Evolutionary conservation across 2,329 filamentous ascomycete species (phyloP).

Genomic region (Pseudogymnoascus sp.): DNA sequence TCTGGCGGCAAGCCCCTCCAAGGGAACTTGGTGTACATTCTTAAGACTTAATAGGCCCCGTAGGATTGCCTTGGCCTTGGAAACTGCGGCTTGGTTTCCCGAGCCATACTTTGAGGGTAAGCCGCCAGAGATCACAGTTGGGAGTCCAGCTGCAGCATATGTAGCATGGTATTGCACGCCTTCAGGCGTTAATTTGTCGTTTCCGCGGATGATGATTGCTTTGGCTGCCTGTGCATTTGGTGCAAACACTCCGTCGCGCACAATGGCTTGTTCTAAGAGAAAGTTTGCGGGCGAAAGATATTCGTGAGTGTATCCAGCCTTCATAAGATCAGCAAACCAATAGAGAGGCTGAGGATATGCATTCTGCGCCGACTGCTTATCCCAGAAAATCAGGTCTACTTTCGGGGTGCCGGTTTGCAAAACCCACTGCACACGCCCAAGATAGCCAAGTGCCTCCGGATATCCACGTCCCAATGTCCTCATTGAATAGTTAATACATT

Average conservation of each 20-base stretch:
- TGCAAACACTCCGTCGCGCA: neutral
- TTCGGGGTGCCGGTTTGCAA: slow-evolving; percentile 33
- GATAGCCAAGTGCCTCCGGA: slow-evolving; percentile 21
- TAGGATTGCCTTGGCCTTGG: neutral
- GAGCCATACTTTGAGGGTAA: slow-evolving; percentile 7
- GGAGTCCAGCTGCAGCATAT: neutral
- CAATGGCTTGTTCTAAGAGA: neutral
- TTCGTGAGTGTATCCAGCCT: slow-evolving; percentile 14
- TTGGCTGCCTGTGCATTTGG: neutral
- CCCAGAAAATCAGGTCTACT: slow-evolving; percentile 35
- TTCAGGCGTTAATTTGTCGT: neutral
- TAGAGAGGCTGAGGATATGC: neutral
- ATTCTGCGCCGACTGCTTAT: slow-evolving; percentile 16
- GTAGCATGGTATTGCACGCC: neutral
- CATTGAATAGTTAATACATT: neutral
- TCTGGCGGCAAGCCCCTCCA: slow-evolving; percentile 26
- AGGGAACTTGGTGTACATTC: slow-evolving; percentile 30
- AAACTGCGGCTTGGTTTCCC: neutral
- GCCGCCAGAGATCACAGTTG: slow-evolving; percentile 19
- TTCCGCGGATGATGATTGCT: slow-evolving; percentile 20
- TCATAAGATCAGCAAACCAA: neutral
- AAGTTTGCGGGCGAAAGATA: neutral
- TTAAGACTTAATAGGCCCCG: slow-evolving; percentile 17
- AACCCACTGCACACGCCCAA: slow-evolving; percentile 31
- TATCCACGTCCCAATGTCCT: neutral